Conservation (phyloP, 495 filamentous ascomycete species). For the Annulohypoxylon moriforme region DNA sequence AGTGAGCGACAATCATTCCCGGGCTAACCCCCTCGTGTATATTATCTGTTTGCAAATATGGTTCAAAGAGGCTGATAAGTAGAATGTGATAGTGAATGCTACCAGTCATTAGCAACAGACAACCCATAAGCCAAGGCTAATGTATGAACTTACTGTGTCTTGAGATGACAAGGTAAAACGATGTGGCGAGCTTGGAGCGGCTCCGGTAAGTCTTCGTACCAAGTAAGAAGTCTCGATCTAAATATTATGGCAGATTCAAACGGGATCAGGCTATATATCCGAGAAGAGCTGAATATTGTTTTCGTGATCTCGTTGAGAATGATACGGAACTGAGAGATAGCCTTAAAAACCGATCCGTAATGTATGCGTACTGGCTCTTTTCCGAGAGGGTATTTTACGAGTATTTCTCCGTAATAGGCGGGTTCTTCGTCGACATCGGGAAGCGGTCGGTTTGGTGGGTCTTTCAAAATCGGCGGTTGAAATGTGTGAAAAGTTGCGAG, state of each 20-base stretch:
- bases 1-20: slow-evolving; percentile 37
- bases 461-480: slow-evolving; percentile 40
- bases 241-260: slow-evolving; percentile 40
- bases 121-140: not conserved
- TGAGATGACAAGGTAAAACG: slow-evolving; percentile 51
- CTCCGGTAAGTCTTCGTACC: slow-evolving; percentile 48
- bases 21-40: slow-evolving; percentile 30
- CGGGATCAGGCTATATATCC: slow-evolving; percentile 24
- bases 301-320: slow-evolving; percentile 48
- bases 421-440: slow-evolving; percentile 43
- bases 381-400: slow-evolving; percentile 49
- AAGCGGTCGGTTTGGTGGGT: slow-evolving; percentile 46
- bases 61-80: slow-evolving; percentile 37
- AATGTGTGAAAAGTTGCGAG: slow-evolving; percentile 45
- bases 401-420: slow-evolving; percentile 51
- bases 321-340: slow-evolving; percentile 48
- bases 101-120: not conserved
- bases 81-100: slow-evolving; percentile 38
- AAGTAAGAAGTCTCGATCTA: slow-evolving; percentile 40
- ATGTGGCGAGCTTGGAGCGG: slow-evolving; percentile 48
- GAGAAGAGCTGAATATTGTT: slow-evolving; percentile 22
- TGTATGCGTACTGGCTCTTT: slow-evolving; percentile 38
- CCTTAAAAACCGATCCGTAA: slow-evolving; percentile 39
- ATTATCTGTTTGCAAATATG: slow-evolving; percentile 29
- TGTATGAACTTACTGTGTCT: slow-evolving; percentile 38